Evolutionary conservation across 345 rosid species (phyloP), one percentile per base, ranked within the genome.

Genomic region (Eucalyptus erythrocorys): DNA sequence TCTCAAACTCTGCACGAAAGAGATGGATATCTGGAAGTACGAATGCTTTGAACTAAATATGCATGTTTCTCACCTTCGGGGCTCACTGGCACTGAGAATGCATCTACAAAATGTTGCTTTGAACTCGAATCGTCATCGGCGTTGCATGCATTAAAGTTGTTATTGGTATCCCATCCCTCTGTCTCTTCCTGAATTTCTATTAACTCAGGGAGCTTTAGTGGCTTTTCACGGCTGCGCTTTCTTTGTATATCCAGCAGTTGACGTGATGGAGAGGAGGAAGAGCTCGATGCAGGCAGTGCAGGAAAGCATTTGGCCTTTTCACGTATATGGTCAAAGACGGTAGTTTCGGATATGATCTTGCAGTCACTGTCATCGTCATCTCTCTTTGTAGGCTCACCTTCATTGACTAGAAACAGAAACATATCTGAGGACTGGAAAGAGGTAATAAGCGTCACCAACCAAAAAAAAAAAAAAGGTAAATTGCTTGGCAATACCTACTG

Each of bases 321-420:
- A 87, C 94, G 97, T 89, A 96, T 96, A 92, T 94, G 99, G 86
- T 96, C 96, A 90, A 96, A 97, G 88, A 96, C 91, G 57, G 96
- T 93, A 87, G 90, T 91, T 90, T 92, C 94, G 27, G 95, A 93
- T 85, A 94, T 90, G 90, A 95, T 89, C 90, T 88, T 91, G 89
- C 93, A 90, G 64, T 91, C 94, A 37, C 94, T 96, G 34, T 92
- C 91, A 87, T 93, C 91, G 16, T 53, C 92, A 26, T 90, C 93
- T 48, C 59, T 11, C 64, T 88, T 88, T 64, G 92, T 91, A 5
- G 90, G 88, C 89, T 91, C 93, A 32, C 86, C 97, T 94, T 91
- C 93, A 85, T 61, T 87, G 68, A 68, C 59, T 85, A 47, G 85
- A 88, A 59, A 59, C 48, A 89, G 37, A 88, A 86, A 48, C 82